These are phyloP conservation scores for Cinchona pubescens DNA, from an alignment of 257 asterid genomes.

Conservation along the genomic window DNA sequence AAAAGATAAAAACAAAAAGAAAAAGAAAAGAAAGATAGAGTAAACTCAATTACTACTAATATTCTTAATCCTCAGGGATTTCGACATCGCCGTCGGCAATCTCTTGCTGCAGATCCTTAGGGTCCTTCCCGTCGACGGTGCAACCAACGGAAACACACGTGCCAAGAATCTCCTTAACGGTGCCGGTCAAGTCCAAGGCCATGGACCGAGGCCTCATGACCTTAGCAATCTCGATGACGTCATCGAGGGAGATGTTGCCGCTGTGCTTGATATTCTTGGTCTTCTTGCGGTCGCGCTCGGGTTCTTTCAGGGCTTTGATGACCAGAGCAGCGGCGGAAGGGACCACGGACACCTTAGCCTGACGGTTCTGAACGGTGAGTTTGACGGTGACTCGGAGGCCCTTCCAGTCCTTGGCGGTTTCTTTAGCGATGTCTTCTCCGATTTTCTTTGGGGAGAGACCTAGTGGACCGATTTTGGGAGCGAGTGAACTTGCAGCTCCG, in stretches of 20 bases:
- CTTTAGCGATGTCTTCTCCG: slow-evolving; percentile 71
- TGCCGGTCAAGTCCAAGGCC: slow-evolving; percentile 65
- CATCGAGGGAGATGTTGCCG: slow-evolving; percentile 64
- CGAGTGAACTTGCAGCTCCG: slow-evolving; percentile 71
- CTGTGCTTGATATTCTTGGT: slow-evolving; percentile 62
- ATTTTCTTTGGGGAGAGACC: slow-evolving; percentile 70
- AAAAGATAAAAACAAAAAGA: background rate
- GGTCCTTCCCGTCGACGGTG: slow-evolving; percentile 65
- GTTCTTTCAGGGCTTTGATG: slow-evolving; percentile 72
- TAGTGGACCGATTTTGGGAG: slow-evolving; percentile 68
- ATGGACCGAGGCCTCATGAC: slow-evolving; percentile 55
- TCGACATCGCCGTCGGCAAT: slow-evolving; percentile 58
- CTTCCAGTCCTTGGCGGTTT: slow-evolving; percentile 80
- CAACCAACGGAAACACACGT: slow-evolving; percentile 73
- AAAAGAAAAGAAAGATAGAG: background rate
- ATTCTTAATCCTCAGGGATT: slow-evolving; percentile 47
- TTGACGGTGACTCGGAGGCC: slow-evolving; percentile 74
- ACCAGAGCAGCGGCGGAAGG: slow-evolving; percentile 72
- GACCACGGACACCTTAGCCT: slow-evolving; percentile 65
- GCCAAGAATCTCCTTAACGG: slow-evolving; percentile 69
- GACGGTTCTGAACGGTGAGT: slow-evolving; percentile 68
- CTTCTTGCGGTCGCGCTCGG: slow-evolving; percentile 68
- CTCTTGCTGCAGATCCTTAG: slow-evolving; percentile 73
- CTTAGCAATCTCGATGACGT: slow-evolving; percentile 66
- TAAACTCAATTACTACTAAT: slow-evolving; percentile 2